phyloP scores from a whole-genome alignment of 306 rosid species.

The Dalbergia cultrata region DNA sequence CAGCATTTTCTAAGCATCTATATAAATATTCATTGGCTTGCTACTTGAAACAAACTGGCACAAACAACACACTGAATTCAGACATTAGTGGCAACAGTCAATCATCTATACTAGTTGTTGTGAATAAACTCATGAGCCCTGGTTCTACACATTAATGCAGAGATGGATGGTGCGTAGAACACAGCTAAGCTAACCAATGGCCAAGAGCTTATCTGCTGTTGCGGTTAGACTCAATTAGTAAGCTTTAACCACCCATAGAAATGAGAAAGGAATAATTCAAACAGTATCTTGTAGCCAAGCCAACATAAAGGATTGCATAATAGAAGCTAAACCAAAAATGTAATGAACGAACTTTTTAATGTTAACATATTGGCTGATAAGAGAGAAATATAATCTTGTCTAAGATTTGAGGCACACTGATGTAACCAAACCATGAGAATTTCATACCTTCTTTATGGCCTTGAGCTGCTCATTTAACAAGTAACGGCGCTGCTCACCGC shows the following conservation, averaged over 20 bases:
- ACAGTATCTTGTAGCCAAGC: not conserved
- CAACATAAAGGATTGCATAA: conserved; percentile 23
- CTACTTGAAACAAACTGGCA: not conserved
- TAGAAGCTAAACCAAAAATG: conserved; percentile 16
- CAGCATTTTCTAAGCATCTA: conserved; percentile 23
- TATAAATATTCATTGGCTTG: conserved; percentile 21
- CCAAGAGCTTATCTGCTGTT: not conserved
- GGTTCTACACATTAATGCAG: conserved; percentile 19
- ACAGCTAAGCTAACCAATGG: conserved; percentile 25
- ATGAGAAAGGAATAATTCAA: not conserved
- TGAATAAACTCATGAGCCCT: conserved; percentile 5
- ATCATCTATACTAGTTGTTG: conserved; percentile 20
- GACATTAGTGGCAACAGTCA: conserved; percentile 13
- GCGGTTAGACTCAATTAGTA: not conserved
- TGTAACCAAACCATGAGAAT: conserved; percentile 32
- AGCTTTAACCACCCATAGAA: not conserved
- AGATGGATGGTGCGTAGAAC: conserved; percentile 20
- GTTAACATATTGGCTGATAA: conserved; percentile 1
- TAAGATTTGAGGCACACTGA: conserved; percentile 31
- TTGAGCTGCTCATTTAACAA: conserved; percentile 95
- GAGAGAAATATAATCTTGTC: conserved; percentile 23
- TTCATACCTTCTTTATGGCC: conserved; percentile 92
- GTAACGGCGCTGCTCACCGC: conserved; percentile 98
- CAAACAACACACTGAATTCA: not conserved
- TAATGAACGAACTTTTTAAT: conserved; percentile 27